These are phyloP conservation scores for Paecilomyces sp. DNA, from an alignment of 2,329 filamentous ascomycete species.

Conservation along the genomic window DNA sequence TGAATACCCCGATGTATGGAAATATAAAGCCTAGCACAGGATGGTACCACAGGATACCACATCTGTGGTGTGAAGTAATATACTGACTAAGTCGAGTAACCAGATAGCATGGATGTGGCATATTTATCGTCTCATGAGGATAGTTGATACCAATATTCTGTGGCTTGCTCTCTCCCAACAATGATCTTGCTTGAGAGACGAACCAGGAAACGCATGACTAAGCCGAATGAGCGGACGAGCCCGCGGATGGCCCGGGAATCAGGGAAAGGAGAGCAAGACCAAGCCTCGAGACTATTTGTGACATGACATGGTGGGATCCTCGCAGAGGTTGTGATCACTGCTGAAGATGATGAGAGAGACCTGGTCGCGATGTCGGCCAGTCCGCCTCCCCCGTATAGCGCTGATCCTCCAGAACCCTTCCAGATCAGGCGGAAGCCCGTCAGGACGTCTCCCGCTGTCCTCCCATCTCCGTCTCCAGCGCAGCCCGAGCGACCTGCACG, in stretches of 20 bases:
- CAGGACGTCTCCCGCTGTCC: background rate
- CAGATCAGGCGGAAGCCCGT: constrained; percentile 15
- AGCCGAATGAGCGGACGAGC: background rate
- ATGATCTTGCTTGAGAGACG: background rate
- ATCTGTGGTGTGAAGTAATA: no score
- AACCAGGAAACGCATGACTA: background rate
- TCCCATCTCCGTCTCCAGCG: constrained; percentile 2
- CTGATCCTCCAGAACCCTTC: constrained; percentile 7
- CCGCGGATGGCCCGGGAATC: background rate
- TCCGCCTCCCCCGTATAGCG: background rate
- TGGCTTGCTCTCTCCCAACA: no score
- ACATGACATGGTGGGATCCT: no score
- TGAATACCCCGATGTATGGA: no score
- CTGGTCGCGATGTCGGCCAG: background rate
- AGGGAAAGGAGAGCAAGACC: background rate
- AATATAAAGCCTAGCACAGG: no score
- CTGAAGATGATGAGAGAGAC: background rate
- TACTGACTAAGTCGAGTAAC: no score
- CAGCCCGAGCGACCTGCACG: constrained; percentile 13
- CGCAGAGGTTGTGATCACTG: background rate
- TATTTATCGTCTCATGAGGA: no score
- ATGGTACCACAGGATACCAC: no score
- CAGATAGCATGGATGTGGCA: no score
- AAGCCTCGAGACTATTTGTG: background rate
- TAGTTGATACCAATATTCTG: no score